Evolutionary conservation across 2,329 filamentous ascomycete species (phyloP).

Genomic region (Colletotrichum caudatum): DNA sequence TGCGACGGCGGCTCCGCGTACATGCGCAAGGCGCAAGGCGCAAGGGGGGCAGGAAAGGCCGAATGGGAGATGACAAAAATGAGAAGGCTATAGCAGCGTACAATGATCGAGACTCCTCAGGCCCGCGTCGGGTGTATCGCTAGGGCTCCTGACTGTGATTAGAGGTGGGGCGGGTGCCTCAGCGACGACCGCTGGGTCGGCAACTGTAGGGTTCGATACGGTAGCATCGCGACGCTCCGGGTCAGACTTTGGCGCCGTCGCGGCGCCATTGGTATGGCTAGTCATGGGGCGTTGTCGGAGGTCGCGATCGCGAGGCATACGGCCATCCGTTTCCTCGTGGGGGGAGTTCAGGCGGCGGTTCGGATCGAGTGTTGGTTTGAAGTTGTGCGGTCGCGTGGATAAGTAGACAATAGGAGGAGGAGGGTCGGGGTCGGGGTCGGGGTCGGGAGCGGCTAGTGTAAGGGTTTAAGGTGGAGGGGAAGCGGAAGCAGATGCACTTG

Average conservation of each 20-base stretch:
- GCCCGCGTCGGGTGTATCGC: conserved; percentile 71
- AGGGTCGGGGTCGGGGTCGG: conserved; percentile 5
- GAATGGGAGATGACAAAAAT: conserved; percentile 14
- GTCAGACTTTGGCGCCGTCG: conserved; percentile 33
- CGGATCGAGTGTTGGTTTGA: conserved; percentile 12
- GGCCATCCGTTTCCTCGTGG: conserved; percentile 33
- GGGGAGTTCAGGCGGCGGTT: conserved; percentile 1
- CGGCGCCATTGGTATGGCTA: conserved; percentile 50
- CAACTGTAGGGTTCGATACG: conserved; percentile 13
- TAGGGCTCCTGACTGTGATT: conserved; percentile 33
- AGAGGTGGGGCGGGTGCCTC: conserved; percentile 32
- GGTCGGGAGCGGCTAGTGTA: conserved; percentile 20
- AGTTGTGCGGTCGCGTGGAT: conserved; percentile 15
- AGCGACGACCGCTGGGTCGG: conserved; percentile 14
- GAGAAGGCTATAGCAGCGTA: conserved; percentile 53
- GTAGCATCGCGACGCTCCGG: conserved; percentile 37
- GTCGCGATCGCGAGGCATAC: conserved; percentile 37
- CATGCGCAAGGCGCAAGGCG: conserved; percentile 35
- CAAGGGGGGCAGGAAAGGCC: not conserved
- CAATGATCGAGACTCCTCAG: conserved; percentile 85
- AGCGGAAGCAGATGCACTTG: conserved; percentile 26
- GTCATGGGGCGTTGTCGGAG: conserved; percentile 47
- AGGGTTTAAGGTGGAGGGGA: conserved; percentile 29
- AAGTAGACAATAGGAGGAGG: not conserved
- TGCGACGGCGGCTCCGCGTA: not conserved